Percentiles rank a stretch among this genome's conserved stretches.
Evolutionary conservation across 306 rosid species (phyloP).

Genomic region (Nissolia schottii): DNA sequence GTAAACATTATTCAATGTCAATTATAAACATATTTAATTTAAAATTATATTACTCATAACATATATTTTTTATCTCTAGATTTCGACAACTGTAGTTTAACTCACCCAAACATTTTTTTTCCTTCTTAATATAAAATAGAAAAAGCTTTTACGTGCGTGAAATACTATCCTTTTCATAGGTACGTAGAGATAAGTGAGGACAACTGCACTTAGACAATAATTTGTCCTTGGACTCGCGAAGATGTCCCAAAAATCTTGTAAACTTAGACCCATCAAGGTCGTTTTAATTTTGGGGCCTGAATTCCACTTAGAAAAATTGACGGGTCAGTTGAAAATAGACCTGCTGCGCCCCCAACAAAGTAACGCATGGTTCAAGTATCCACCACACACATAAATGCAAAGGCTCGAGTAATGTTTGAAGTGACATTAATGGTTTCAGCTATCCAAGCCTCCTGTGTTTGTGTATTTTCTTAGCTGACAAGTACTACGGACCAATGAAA

Average conservation of each 20-base stretch:
- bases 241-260: background rate
- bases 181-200: background rate
- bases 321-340: background rate
- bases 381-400: conserved; percentile 10
- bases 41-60: too few relatives aligned
- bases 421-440: conserved; percentile 32
- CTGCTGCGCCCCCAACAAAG: conserved; percentile 18
- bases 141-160: background rate
- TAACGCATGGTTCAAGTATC: conserved; percentile 17
- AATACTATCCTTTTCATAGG: background rate
- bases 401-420: conserved; percentile 4
- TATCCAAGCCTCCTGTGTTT: conserved; percentile 31
- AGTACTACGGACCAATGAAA: conserved; percentile 11
- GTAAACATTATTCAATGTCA: too few relatives aligned
- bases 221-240: background rate
- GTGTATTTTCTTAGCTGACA: conserved; percentile 14
- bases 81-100: too few relatives aligned
- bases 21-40: too few relatives aligned
- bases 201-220: conserved; percentile 3
- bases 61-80: too few relatives aligned
- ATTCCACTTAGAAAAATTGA: background rate
- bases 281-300: background rate
- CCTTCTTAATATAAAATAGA: too few relatives aligned
- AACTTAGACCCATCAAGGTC: conserved; percentile 1
- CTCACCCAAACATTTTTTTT: too few relatives aligned